These are phyloP conservation scores for Fusarium sp. DNA, from an alignment of 2,329 filamentous ascomycete genomes.

Conservation along the genomic window DNA sequence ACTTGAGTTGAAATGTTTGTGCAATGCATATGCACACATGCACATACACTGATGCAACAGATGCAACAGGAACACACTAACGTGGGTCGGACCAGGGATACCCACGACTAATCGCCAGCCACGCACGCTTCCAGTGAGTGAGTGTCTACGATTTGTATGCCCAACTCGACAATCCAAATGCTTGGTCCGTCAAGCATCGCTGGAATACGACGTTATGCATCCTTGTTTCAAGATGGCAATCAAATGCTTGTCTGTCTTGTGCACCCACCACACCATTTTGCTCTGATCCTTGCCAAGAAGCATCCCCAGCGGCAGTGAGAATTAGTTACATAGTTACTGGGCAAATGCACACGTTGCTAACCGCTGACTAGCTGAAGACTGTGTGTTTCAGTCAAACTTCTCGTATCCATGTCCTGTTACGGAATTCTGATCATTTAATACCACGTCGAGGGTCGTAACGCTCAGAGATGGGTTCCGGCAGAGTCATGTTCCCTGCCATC, in stretches of 20 bases:
- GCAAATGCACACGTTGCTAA: slow-evolving; percentile 3
- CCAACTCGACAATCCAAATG: slow-evolving; percentile 23
- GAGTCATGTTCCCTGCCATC: slow-evolving; percentile 21
- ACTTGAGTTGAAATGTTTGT: slow-evolving; percentile 27
- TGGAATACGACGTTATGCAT: slow-evolving; percentile 20
- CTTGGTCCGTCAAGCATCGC: slow-evolving; percentile 18
- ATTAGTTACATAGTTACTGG: too few species aligned
- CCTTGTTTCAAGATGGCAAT: slow-evolving; percentile 30
- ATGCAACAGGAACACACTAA: slow-evolving; percentile 39
- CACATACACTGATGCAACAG: slow-evolving; percentile 42
- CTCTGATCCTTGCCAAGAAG: too few species aligned
- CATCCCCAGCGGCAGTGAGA: not conserved
- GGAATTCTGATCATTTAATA: slow-evolving; percentile 14
- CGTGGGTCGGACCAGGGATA: slow-evolving; percentile 23
- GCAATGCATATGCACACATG: slow-evolving; percentile 39
- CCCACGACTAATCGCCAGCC: slow-evolving; percentile 29
- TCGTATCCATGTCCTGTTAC: slow-evolving; percentile 6
- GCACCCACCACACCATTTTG: not conserved
- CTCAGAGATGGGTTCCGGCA: slow-evolving; percentile 22
- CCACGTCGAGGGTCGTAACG: slow-evolving; percentile 24
- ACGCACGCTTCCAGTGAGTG: slow-evolving; percentile 13
- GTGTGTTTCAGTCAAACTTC: slow-evolving; percentile 31
- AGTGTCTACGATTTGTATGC: slow-evolving; percentile 21
- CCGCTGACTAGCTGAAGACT: slow-evolving; percentile 1
- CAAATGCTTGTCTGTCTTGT: not conserved